These are phyloP conservation scores for Moniliella sp. DNA, from an alignment of 1,284 basidiomycete genomes.

Conservation along the genomic window DNA sequence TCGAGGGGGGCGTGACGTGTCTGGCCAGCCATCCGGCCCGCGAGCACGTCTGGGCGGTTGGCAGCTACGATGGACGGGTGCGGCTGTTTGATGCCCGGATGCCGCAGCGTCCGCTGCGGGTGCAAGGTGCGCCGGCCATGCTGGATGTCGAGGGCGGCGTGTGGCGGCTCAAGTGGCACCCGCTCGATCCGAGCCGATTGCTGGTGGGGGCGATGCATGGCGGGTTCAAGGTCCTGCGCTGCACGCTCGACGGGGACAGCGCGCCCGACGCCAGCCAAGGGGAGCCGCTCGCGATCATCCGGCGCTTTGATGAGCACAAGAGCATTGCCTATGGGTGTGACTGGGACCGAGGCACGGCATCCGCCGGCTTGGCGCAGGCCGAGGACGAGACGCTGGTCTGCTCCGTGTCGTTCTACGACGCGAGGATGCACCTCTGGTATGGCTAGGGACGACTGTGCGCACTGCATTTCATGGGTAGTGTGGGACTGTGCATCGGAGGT, in stretches of 20 bases:
- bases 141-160: slow-evolving; percentile 67
- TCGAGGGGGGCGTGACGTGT: slow-evolving; percentile 75
- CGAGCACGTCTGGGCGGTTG: slow-evolving; percentile 68
- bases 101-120: slow-evolving; percentile 41
- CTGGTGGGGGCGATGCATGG: slow-evolving; percentile 90
- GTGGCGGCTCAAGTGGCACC: slow-evolving; percentile 93
- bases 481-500: too few relatives aligned
- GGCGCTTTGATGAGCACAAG: slow-evolving; percentile 53
- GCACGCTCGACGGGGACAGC: too few relatives aligned
- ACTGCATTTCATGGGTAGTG: too few relatives aligned
- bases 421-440: slow-evolving; percentile 56
- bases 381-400: slow-evolving; percentile 44
- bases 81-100: slow-evolving; percentile 65
- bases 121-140: too few relatives aligned
- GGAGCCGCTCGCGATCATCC: slow-evolving; percentile 28
- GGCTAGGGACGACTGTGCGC: too few relatives aligned
- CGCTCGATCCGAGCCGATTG: slow-evolving; percentile 42
- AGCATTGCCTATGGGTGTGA: slow-evolving; percentile 85
- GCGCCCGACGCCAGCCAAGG: slow-evolving; percentile 4
- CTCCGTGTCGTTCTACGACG: slow-evolving; percentile 92
- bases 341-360: slow-evolving; percentile 56
- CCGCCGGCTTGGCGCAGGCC: slow-evolving; percentile 5
- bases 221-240: slow-evolving; percentile 56
- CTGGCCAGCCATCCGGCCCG: slow-evolving; percentile 62
- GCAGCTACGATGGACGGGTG: slow-evolving; percentile 70